A percentile compares a stretch with the other conserved stretches of the same genome.
Evolutionary conservation across 495 filamentous ascomycete species (phyloP).

Genomic region (Barbatosphaeria neglecta): DNA sequence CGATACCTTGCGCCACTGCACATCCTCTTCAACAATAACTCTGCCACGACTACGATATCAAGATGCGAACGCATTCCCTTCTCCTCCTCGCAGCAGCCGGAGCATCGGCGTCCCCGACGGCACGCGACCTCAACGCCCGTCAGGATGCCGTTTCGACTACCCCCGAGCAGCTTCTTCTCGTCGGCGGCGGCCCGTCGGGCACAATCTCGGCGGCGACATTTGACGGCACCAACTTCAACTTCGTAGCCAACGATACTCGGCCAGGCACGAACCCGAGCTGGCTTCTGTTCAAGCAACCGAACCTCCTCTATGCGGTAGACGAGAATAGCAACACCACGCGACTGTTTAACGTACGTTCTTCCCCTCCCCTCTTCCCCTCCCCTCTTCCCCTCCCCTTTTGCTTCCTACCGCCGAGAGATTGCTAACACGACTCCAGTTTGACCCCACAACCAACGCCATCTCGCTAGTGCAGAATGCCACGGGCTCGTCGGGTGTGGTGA

Average conservation of each 20-base stretch:
- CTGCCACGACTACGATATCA: too few species aligned
- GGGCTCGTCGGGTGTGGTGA: slow-evolving; percentile 19
- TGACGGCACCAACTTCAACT: slow-evolving; percentile 13
- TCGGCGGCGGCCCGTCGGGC: slow-evolving; percentile 14
- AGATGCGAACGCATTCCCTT: background rate
- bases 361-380: too few species aligned
- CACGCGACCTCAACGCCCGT: background rate
- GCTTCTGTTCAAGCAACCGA: slow-evolving; percentile 15
- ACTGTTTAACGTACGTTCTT: slow-evolving; percentile 8
- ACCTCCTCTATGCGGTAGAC: slow-evolving; percentile 16
- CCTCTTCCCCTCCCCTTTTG: background rate
- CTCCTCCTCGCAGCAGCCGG: background rate
- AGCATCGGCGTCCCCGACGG: background rate
- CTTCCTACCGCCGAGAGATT: background rate
- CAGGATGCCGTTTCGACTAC: background rate
- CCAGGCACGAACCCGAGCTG: slow-evolving; percentile 18
- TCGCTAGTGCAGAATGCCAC: slow-evolving; percentile 4
- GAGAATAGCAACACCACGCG: slow-evolving; percentile 14
- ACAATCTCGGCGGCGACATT: slow-evolving; percentile 16
- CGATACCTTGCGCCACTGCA: too few species aligned
- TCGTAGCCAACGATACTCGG: slow-evolving; percentile 12
- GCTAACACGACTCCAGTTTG: slow-evolving; percentile 1
- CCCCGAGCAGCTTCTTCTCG: slow-evolving; percentile 6
- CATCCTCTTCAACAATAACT: too few species aligned
- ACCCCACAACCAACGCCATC: slow-evolving; percentile 3